phyloP scores from a whole-genome alignment of 1,284 basidiomycete species.

The Trichosporon asahii region DNA sequence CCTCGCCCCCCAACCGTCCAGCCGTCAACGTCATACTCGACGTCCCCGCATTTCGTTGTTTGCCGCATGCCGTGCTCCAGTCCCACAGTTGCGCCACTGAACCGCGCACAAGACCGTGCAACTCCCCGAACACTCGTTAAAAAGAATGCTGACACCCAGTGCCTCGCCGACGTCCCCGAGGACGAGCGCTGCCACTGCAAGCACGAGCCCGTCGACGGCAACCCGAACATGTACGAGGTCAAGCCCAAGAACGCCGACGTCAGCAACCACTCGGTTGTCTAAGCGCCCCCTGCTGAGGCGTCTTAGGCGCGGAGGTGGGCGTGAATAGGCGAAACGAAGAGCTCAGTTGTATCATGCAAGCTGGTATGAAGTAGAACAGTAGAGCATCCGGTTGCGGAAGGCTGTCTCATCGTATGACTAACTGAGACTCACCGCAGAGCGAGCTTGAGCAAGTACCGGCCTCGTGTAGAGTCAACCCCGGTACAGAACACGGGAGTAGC shows the following conservation, averaged over 20 bases:
- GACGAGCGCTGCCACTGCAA: slow-evolving; percentile 42
- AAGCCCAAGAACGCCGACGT: slow-evolving; percentile 15
- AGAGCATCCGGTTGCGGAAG: no score
- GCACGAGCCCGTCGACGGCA: slow-evolving; percentile 40
- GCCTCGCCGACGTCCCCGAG: slow-evolving; percentile 39
- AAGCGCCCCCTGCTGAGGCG: background rate
- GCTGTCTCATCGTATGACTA: no score
- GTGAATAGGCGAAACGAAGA: background rate
- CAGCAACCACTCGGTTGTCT: slow-evolving; percentile 5
- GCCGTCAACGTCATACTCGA: no score
- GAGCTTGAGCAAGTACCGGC: no score
- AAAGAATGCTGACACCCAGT: slow-evolving; percentile 23
- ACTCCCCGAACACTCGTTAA: background rate
- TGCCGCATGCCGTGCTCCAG: background rate
- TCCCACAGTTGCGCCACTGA: background rate
- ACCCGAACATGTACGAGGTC: slow-evolving; percentile 43
- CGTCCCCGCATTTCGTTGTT: no score
- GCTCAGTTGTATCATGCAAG: background rate
- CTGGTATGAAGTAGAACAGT: background rate
- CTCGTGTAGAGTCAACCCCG: no score
- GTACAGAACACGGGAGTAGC: no score
- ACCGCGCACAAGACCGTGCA: no score
- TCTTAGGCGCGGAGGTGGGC: no score
- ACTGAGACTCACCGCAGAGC: no score
- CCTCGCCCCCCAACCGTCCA: no score